A percentile compares a stretch with the other conserved stretches of the same genome.
Evolutionary conservation across 352 stramenopile genomes (phyloP).

Genomic region (Aphanomyces cochlioides): DNA sequence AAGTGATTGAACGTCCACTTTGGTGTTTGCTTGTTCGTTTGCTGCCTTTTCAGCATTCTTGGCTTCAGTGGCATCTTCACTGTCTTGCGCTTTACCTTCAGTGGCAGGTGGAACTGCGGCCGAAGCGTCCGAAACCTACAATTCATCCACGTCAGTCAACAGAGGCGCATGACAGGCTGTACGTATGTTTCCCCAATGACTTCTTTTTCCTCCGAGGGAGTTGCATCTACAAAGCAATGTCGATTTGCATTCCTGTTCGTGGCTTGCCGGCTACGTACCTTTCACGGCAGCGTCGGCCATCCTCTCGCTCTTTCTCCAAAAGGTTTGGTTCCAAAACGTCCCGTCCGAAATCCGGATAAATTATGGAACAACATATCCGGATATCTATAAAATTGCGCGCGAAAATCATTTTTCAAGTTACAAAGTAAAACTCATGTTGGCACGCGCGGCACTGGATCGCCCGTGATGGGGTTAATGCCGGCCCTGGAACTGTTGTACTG

Average conservation of each 20-base stretch:
- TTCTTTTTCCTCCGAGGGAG: constrained; percentile 11
- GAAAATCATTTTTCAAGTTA: neutral
- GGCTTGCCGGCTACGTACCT: constrained; percentile 34
- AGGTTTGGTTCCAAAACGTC: neutral
- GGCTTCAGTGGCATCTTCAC: constrained; percentile 18
- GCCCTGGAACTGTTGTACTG: constrained; percentile 74
- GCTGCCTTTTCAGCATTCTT: constrained; percentile 70
- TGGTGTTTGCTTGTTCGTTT: constrained; percentile 65
- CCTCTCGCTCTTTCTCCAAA: constrained; percentile 12
- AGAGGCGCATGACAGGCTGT: too few species aligned
- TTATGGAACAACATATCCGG: neutral
- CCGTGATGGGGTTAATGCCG: constrained; percentile 86
- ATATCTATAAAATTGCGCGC: neutral
- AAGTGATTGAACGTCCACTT: constrained; percentile 90
- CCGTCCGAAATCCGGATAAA: neutral
- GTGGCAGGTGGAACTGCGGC: neutral
- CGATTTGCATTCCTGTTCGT: neutral
- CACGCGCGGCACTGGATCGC: constrained; percentile 49
- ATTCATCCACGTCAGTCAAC: too few species aligned
- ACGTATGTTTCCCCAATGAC: constrained; percentile 29
- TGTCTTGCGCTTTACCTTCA: constrained; percentile 33
- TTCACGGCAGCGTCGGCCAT: constrained; percentile 60
- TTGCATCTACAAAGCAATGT: constrained; percentile 18
- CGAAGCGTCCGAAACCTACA: too few species aligned
- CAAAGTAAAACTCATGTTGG: neutral